Base-by-base conservation (phyloP, 805 yeast genomes). In the Soucietia sequanensis region DNA sequence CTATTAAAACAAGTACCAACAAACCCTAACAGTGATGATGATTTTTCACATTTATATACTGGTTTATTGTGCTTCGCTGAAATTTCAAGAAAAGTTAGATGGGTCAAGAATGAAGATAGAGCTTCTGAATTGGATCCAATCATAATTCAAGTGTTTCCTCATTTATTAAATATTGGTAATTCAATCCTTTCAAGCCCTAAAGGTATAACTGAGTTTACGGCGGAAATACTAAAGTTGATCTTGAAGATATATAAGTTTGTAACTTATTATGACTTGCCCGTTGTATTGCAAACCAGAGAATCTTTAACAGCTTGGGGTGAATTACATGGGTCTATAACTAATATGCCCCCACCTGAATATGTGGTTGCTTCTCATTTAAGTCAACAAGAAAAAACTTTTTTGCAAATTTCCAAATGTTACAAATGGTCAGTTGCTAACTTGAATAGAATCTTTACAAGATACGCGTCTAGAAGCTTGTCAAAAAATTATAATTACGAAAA, bases 371-470 rank as follows among this genome's bases (percentile, higher is more conserved):
- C 74, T n/a, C 80, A 77, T 31, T 69, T 68, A 6, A 72, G 75
- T 15, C 58, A 55, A 38, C 42, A 41, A 40, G 72, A 67, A 29
- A 60, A 54, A 43, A 47, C 59, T 78, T 31, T 84, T 83, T 83
- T 81, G 68, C 53, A 91, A 79, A 61, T 76, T 79, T 47, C 90
- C 75, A 64, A 93, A 41, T 62, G 68, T 38, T 60, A 64, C 45
- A 68, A 91, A 58, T 91, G 98, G 97, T 78, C 95, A 1, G 80
- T 80, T 51, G 88, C 87, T 16, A 88, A 86, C 55, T 55, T 90
- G 26, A 75, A 72, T 45, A 75, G 95, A 45, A 55, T 89, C 3
- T 85, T 85, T 49, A 73, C 72, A 34, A 72, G 91, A 47, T 89
- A 84, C 52, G 87, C 83, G 1, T 74, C 85, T 0, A 58, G 59